Evolutionary conservation across 179 eudicot species (phyloP).

Genomic region (Beta corolliflora): DNA sequence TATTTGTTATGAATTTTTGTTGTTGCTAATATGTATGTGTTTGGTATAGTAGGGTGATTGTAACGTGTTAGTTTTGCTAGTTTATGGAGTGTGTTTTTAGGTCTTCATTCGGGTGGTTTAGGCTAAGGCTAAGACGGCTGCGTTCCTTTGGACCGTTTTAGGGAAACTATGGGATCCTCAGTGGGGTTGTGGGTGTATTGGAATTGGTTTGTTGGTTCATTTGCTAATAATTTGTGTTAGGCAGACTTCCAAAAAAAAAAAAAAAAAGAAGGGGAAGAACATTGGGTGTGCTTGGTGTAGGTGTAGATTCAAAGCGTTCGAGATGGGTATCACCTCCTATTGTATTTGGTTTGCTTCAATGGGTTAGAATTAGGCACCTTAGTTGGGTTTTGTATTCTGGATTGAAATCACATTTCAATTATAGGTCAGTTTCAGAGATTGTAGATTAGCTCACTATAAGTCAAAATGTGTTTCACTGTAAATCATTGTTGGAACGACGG

Average conservation of each 20-base stretch:
- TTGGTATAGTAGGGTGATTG: not conserved
- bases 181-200: not conserved
- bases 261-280: no score
- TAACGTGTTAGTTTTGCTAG: not conserved
- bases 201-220: not conserved
- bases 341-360: not conserved
- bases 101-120: not conserved
- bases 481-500: not conserved
- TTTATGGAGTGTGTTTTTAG: not conserved
- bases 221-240: not conserved
- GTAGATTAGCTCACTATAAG: not conserved
- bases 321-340: not conserved
- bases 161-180: not conserved
- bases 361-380: conserved; percentile 4
- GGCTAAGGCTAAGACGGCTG: not conserved
- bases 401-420: not conserved
- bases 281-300: not conserved
- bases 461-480: not conserved
- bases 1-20: not conserved
- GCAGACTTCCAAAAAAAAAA: not conserved
- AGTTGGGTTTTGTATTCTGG: not conserved
- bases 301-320: not conserved
- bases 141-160: not conserved
- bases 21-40: not conserved
- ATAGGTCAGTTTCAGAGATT: not conserved